Base-by-base conservation (phyloP, 495 filamentous ascomycete genomes). In the Lophium mytilinum region DNA sequence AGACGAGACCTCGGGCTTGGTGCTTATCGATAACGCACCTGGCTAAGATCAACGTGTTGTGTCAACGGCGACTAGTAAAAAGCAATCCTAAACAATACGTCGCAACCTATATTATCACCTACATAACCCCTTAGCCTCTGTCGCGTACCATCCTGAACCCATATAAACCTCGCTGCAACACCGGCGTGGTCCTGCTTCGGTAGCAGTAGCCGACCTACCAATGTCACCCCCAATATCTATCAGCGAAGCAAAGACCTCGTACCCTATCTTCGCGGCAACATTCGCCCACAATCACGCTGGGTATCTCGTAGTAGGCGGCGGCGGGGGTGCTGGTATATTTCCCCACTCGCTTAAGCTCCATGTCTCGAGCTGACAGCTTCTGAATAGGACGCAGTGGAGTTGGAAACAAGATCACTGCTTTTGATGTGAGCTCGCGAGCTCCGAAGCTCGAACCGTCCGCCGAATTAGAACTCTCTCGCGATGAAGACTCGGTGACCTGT, bases 401-500 rank as follows among this genome's bases (percentile, higher is more conserved):
- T 36, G 82, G 83, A 33, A 98, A 96, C 72, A 92, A 91, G 72
- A 90, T 97, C 69, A 84, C 80, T 21, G 72, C 90, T 33, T 74
- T 96, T 33, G 84, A 93, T 66, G 77, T 83, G 70, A 61, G 66
- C 78, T 78, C 74, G 77, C 75, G 61, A 64, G 71, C 80, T 12
- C 76, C 87, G 21, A 57, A 6, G 10, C 71, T 95, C 43, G 75
- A 78, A 40, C 75, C 84, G 61, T 69, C 77, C n/a, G 78, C 83
- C 58, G 87, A 93, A 63, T 74, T 95, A 65, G 85, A 89, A 35
- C 80, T 96, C 53, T 89, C 86, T 62, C 79, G 81, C 64, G 83
- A 95, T 65, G 93, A 96, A 72, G 93, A 98, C 75, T 94, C 86
- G 42, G 89, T 95, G 61, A 91, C 85, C 55, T 87, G 86, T 39